Percentiles rank a stretch among this genome's conserved stretches.
These are phyloP conservation scores for Amoebophrya sp. DNA, from an alignment of 169 alveolate genomes.

Conservation along the genomic window DNA sequence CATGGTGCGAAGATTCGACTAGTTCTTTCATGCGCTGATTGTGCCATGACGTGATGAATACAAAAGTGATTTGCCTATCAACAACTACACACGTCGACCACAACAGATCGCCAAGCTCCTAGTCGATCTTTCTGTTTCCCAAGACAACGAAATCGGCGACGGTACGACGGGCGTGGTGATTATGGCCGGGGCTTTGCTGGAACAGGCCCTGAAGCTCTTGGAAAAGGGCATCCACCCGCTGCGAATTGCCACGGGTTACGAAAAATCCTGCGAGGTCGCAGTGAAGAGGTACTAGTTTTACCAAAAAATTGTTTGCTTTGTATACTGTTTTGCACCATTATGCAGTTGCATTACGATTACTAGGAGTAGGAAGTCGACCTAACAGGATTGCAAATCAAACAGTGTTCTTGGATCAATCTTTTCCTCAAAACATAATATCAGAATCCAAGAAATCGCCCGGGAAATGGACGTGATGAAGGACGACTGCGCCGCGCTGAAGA, in stretches of 20 bases:
- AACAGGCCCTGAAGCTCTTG: conserved; percentile 41
- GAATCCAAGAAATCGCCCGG: conserved; percentile 85
- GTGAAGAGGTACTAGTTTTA: conserved; percentile 52
- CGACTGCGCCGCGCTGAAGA: conserved; percentile 55
- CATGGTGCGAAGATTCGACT: too few species aligned
- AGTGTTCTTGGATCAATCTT: neutral
- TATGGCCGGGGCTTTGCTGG: conserved; percentile 89
- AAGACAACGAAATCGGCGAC: conserved; percentile 99
- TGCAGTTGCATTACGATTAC: too few species aligned
- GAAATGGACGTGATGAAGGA: conserved; percentile 76
- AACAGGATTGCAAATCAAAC: neutral
- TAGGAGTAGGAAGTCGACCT: too few species aligned
- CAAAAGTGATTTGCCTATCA: neutral
- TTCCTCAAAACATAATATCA: neutral
- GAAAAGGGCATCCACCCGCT: conserved; percentile 93
- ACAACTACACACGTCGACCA: too few species aligned
- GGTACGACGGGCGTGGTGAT: conserved; percentile 99
- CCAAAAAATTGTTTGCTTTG: too few species aligned
- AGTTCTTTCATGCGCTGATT: too few species aligned
- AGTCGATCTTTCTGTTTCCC: conserved; percentile 95
- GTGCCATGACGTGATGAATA: too few species aligned
- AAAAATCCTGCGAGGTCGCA: conserved; percentile 92
- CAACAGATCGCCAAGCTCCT: conserved; percentile 96
- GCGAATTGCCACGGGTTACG: conserved; percentile 94
- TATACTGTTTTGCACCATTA: too few species aligned